A percentile compares a stretch with the other conserved stretches of the same genome.
phyloP scores from a whole-genome alignment of 257 asterid species.

The Anisodus acutangulus region DNA sequence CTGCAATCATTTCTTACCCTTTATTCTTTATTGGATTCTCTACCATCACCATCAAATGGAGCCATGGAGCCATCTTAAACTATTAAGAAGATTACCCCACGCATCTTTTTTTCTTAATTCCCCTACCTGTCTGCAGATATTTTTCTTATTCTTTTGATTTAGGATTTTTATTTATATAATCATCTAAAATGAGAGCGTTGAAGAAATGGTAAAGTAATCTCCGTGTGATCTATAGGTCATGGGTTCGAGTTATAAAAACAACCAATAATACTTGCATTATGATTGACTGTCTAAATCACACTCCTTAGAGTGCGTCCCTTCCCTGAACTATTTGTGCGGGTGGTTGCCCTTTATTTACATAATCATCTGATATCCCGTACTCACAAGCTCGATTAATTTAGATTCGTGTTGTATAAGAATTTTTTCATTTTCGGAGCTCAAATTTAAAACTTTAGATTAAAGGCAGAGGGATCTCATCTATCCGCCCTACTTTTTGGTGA shows the following conservation, averaged over 20 bases:
- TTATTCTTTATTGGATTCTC: neutral
- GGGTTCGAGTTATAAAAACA: too few species aligned
- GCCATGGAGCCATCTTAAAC: slow-evolving; percentile 16
- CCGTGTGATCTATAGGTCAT: too few species aligned
- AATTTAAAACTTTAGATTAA: neutral
- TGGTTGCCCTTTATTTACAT: too few species aligned
- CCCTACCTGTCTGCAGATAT: neutral
- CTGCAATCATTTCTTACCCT: neutral
- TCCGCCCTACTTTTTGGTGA: neutral
- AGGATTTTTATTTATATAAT: neutral
- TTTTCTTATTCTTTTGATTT: neutral
- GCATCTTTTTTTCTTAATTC: neutral
- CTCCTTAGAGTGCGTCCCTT: too few species aligned
- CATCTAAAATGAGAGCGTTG: too few species aligned
- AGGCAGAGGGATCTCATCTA: too few species aligned
- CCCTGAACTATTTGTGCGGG: too few species aligned
- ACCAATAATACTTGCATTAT: too few species aligned
- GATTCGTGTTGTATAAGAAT: neutral
- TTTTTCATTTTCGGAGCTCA: neutral
- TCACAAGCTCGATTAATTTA: neutral
- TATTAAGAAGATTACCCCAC: neutral
- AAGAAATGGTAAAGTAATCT: too few species aligned
- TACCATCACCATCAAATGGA: slow-evolving; percentile 3
- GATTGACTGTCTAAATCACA: too few species aligned
- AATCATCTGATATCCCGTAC: neutral